Evolutionary conservation across 2,329 filamentous ascomycete species (phyloP), one percentile per base, ranked within the genome.

Genomic region (Magnaporthiopsis rhizophila): DNA sequence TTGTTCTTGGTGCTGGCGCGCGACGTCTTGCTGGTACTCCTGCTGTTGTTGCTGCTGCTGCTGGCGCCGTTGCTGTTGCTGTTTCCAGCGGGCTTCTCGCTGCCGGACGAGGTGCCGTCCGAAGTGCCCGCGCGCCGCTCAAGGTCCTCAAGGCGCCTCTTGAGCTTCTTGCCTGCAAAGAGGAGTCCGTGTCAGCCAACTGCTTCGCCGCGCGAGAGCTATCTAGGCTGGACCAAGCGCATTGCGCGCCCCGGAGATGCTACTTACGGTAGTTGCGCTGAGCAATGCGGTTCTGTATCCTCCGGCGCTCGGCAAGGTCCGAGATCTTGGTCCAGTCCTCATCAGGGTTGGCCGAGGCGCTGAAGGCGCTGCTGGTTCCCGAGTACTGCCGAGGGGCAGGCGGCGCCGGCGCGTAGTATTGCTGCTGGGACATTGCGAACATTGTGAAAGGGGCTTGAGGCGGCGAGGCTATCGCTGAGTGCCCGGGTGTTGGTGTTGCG

Each of bases 261-360:
- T 66, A 77, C 76, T 56, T 82, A 96, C 92, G 92, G 81, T 97
- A 97, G 81, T 97, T 97, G 72, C 93, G 89, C 80, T 98, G 94
- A 70, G 94, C 94, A 83, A 98, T 97, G 71, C 94, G 88, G 80
- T 98, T 98, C 79, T 98, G 93, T 80, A 97, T 97, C 74, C 93
- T 86, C 72, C 93, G 84, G 73, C 95, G 88, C 80, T 98, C 94
- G 62, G 93, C 94, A 66, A 98, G 88, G 77, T 98, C 94, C 65
- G 94, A 96, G 75, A 98, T 97, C 86, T 97, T 96, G 74, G 94
- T 97, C 94, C 94, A 98, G 80, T 98, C 94, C 80, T 98, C 94
- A 74, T 97, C 93, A 64, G 94, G 91, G 76, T 96, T 96, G 71
- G 93, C 94, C 68, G 92, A 96, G 72, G 89, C 90, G 79, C 91